These are phyloP conservation scores for Spathaspora passalidarum DNA, from an alignment of 805 yeast genomes.

Conservation along the genomic window DNA sequence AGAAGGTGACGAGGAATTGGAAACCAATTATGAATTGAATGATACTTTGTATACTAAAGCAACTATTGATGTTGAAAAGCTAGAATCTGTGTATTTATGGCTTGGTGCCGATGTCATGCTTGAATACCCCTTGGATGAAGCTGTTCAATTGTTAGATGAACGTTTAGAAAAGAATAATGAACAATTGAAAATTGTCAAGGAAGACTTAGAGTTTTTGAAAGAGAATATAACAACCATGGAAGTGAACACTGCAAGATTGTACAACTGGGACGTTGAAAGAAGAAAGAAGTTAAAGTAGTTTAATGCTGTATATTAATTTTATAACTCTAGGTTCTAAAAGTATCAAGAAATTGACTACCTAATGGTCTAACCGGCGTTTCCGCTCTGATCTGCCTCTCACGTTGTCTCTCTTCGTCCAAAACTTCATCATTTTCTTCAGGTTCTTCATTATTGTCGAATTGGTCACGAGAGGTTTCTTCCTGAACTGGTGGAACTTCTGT, in stretches of 20 bases:
- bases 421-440: conserved; percentile 17
- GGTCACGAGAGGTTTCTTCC: conserved; percentile 2
- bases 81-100: conserved; percentile 76
- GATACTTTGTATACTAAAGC: conserved; percentile 92
- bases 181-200: conserved; percentile 62
- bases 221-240: conserved; percentile 96
- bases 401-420: conserved; percentile 26
- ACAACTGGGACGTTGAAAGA: conserved; percentile 84
- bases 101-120: conserved; percentile 98
- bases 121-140: conserved; percentile 90
- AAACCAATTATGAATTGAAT: conserved; percentile 85
- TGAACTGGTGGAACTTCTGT: conserved; percentile 6
- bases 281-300: conserved; percentile 45
- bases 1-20: conserved; percentile 35
- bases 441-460: not conserved
- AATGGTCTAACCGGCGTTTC: conserved; percentile 63
- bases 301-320: not conserved
- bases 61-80: conserved; percentile 53
- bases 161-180: conserved; percentile 63
- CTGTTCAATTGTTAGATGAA: conserved; percentile 61
- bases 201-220: conserved; percentile 78
- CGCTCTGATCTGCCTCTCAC: conserved; percentile 34
- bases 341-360: conserved; percentile 58
- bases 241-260: conserved; percentile 90
- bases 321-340: conserved; percentile 44